Conservation (phyloP, 2,329 filamentous ascomycete species). For the Tolypocladium cylindrosporum region DNA sequence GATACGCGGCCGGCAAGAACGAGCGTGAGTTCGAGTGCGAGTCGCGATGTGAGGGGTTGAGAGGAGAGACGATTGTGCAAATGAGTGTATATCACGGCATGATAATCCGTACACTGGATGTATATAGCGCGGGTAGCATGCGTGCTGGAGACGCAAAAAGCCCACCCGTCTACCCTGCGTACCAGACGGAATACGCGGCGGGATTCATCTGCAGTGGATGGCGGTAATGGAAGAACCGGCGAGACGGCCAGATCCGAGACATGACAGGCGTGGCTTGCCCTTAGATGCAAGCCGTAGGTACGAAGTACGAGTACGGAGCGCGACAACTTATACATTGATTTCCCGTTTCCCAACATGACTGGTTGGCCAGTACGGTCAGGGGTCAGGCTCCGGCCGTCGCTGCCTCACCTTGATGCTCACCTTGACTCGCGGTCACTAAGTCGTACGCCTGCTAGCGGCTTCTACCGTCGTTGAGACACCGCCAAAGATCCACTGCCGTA, state of each 20-base stretch:
- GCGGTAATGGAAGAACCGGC: not conserved
- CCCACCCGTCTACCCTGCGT: not conserved
- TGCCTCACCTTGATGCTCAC: too few species aligned
- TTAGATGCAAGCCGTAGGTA: too few species aligned
- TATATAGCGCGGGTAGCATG: not conserved
- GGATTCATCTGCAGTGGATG: not conserved
- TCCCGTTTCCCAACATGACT: too few species aligned
- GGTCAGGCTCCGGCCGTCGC: too few species aligned
- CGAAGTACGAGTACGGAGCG: too few species aligned
- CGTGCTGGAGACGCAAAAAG: not conserved
- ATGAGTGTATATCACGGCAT: not conserved
- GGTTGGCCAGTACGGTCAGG: too few species aligned
- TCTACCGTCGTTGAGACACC: too few species aligned
- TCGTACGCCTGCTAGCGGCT: too few species aligned
- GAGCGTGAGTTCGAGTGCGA: constrained; percentile 8
- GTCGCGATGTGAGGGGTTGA: constrained; percentile 16
- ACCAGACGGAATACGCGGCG: not conserved
- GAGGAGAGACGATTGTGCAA: not conserved
- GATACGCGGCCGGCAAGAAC: constrained; percentile 8
- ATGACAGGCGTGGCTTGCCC: not conserved
- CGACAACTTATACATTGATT: too few species aligned
- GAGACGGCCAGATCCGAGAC: not conserved
- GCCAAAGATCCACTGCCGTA: not conserved
- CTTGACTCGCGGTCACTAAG: too few species aligned
- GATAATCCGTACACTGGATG: not conserved